Evolutionary conservation across 129 eudicot species (phyloP).

Genomic region (Chrysanthemum makinoi): DNA sequence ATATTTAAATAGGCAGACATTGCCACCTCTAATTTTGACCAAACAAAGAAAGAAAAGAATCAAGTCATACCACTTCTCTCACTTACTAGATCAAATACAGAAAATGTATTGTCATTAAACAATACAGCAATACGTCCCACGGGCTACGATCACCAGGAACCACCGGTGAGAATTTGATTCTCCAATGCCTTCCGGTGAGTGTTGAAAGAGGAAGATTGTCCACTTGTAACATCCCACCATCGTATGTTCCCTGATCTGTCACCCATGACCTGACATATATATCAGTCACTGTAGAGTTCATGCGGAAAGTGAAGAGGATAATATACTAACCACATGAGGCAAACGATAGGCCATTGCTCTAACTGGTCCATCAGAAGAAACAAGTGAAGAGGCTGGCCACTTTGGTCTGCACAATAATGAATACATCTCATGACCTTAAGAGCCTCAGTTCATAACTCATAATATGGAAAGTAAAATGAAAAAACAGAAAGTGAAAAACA

Average conservation of each 20-base stretch:
- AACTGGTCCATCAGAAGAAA: constrained; percentile 78
- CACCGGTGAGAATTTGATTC: constrained; percentile 98
- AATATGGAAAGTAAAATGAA: constrained; percentile 1
- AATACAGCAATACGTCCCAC: constrained; percentile 96
- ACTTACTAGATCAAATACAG: constrained; percentile 97
- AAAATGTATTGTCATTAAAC: constrained; percentile 83
- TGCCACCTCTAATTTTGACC: neutral
- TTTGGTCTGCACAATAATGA: constrained; percentile 72
- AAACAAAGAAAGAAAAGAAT: constrained; percentile 14
- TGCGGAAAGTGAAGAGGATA: neutral
- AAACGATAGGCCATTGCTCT: constrained; percentile 98
- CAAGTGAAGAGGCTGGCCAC: constrained; percentile 94
- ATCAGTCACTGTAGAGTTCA: constrained; percentile 24
- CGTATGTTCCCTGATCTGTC: constrained; percentile 96
- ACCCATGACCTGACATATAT: constrained; percentile 81
- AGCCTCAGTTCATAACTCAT: neutral
- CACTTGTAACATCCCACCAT: constrained; percentile 99
- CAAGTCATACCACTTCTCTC: constrained; percentile 21
- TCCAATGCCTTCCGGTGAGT: constrained; percentile 94
- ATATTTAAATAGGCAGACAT: too few species aligned
- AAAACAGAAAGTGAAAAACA: neutral
- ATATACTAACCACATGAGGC: constrained; percentile 87
- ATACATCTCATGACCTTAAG: constrained; percentile 12
- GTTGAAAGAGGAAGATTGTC: constrained; percentile 96
- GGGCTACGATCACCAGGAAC: constrained; percentile 94